These are phyloP conservation scores for Salicornia ramosissima DNA, from an alignment of 148 eudicot genomes.

Conservation along the genomic window DNA sequence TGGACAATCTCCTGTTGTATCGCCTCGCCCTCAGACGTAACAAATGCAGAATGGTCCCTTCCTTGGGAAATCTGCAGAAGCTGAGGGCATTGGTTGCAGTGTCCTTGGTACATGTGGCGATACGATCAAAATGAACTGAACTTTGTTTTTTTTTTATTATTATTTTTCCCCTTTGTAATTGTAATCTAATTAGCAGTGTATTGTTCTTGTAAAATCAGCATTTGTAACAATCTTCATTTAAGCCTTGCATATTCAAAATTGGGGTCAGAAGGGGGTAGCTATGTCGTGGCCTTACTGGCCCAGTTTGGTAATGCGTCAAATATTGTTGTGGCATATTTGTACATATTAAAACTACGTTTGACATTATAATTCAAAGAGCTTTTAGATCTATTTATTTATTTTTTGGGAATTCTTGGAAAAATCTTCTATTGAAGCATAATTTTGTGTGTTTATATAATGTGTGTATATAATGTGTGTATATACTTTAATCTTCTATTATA, in stretches of 20 bases:
- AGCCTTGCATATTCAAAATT: not conserved
- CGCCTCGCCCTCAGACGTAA: constrained; percentile 26
- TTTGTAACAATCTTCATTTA: not conserved
- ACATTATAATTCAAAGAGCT: no score
- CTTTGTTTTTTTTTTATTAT: not conserved
- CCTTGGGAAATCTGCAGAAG: constrained; percentile 19
- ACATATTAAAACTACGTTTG: constrained; percentile 14
- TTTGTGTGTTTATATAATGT: not conserved
- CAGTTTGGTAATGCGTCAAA: not conserved
- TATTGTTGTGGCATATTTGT: constrained; percentile 4
- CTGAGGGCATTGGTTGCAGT: constrained; percentile 26
- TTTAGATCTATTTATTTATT: no score
- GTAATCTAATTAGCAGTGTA: not conserved
- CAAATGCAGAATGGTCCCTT: constrained; percentile 22
- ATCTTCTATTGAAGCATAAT: not conserved
- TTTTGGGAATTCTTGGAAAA: not conserved
- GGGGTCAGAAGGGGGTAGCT: not conserved
- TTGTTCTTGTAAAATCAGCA: not conserved
- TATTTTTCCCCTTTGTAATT: no score
- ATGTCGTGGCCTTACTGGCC: not conserved
- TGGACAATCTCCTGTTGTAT: constrained; percentile 32
- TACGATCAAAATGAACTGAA: constrained; percentile 5
- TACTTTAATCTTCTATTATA: no score
- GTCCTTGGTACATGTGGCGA: constrained; percentile 7
- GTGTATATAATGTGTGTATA: no score